Evolutionary conservation across 129 eudicot genomes (phyloP).

Genomic region (Tanacetum coccineum): DNA sequence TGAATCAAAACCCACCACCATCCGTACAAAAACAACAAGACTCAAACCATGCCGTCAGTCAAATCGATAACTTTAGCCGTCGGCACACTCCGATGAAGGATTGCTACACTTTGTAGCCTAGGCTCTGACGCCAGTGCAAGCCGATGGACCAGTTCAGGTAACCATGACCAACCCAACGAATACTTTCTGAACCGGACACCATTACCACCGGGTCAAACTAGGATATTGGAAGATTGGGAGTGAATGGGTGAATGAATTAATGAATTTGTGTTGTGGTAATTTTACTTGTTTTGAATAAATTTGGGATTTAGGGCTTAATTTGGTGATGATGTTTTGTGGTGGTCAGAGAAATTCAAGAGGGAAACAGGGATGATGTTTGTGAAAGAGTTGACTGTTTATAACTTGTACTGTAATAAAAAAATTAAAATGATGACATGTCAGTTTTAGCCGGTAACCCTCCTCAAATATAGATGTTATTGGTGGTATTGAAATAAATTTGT

Average conservation of each 20-base stretch:
- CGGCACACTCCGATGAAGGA: neutral
- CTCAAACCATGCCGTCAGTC: slow-evolving; percentile 3
- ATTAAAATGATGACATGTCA: too few species aligned
- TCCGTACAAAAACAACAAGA: slow-evolving; percentile 15
- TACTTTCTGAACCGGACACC: slow-evolving; percentile 11
- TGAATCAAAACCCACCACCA: slow-evolving; percentile 21
- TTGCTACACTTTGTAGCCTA: neutral
- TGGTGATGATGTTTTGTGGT: too few species aligned
- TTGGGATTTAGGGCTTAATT: too few species aligned
- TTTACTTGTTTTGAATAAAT: neutral
- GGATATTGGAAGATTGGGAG: slow-evolving; percentile 12
- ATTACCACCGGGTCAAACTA: slow-evolving; percentile 3
- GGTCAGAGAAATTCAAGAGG: too few species aligned
- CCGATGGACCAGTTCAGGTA: slow-evolving; percentile 9
- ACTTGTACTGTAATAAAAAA: too few species aligned
- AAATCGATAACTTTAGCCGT: neutral
- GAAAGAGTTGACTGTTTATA: too few species aligned
- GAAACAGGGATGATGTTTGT: too few species aligned
- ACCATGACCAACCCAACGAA: slow-evolving; percentile 9
- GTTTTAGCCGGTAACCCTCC: too few species aligned
- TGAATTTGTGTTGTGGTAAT: neutral
- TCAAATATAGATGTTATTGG: too few species aligned
- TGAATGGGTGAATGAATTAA: neutral
- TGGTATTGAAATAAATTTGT: too few species aligned
- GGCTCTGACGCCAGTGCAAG: neutral